Evolutionary conservation across 2,329 filamentous ascomycete genomes (phyloP), one percentile per base, ranked within the genome.

Genomic region (Diaporthe sp.): DNA sequence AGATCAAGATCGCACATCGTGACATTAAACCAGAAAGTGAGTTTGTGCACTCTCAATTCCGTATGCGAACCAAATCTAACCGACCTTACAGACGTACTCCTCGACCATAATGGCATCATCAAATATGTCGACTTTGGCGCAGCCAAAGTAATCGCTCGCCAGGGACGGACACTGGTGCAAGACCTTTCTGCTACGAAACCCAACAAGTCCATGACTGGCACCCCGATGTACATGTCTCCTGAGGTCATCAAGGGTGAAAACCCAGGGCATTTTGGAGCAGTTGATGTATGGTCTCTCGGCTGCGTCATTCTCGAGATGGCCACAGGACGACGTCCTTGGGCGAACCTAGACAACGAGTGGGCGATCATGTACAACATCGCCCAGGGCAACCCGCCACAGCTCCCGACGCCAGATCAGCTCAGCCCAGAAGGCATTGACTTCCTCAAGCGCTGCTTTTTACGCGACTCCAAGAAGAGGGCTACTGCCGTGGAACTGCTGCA

Each of bases 351-450:
- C 86, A 99, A 99, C 82, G 97, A 99, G 84, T 99, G 96, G 95
- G 97, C 97, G 57, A 98, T 99, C 86, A 99, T 99, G 97, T 99
- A 98, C 89, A 98, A 98, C 87, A 99, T 99, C 81, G 97, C 97
- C 1, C 96, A 98, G 82, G 97, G 97, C 78, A 98, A 98, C 80
- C 94, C 95, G 67, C 97, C 97, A 8, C 93, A 95, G 82, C 88
- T 98, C 74, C 97, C 97, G 2, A 89, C 91, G 0, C 83, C 88
- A 0, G 96, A 98, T 71, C 96, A 98, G 84, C 90, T 99, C 78
- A 97, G 94, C 81, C 90, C 93, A 0, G 85, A 91, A 74, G 97
- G 97, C 31, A 92, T 98, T 78, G 95, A 98, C 82, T 98, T 99
- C 81, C 84, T 99, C 78, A 91, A 91, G 80, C 92, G 91, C 78